These are phyloP conservation scores for Solanum neorickii DNA, from an alignment of 257 asterid genomes.

Conservation along the genomic window DNA sequence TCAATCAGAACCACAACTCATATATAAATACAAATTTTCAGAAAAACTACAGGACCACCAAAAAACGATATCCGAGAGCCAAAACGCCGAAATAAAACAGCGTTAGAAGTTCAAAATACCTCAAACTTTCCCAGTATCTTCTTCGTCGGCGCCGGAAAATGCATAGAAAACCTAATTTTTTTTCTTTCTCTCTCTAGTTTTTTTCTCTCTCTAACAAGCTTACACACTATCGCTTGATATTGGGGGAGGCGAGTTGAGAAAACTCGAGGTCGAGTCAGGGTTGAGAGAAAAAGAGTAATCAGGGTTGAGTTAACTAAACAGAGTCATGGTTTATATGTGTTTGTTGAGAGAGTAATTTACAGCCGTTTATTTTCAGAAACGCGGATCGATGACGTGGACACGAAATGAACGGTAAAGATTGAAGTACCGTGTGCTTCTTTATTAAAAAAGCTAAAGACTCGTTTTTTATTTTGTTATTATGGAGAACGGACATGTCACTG, in stretches of 20 bases:
- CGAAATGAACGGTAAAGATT: slow-evolving; percentile 25
- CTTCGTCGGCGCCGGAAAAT: background rate
- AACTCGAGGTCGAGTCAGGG: slow-evolving; percentile 24
- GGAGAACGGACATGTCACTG: background rate
- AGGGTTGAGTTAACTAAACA: slow-evolving; percentile 39
- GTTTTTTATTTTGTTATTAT: background rate
- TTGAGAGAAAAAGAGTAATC: slow-evolving; percentile 25
- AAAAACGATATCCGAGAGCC: background rate
- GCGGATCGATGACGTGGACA: slow-evolving; percentile 64
- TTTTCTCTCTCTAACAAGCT: slow-evolving; percentile 20
- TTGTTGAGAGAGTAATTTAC: background rate
- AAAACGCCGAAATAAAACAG: background rate
- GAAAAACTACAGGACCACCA: background rate
- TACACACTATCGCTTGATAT: slow-evolving; percentile 13
- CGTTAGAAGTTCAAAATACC: background rate
- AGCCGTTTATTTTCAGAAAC: slow-evolving; percentile 22
- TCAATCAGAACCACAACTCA: slow-evolving; percentile 9
- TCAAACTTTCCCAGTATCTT: background rate
- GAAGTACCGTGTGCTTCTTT: slow-evolving; percentile 55
- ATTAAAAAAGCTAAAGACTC: background rate
- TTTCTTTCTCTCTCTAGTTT: background rate
- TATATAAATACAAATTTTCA: background rate
- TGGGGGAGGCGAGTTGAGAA: slow-evolving; percentile 4
- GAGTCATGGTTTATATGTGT: slow-evolving; percentile 11
- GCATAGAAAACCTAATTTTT: slow-evolving; percentile 2